These are phyloP conservation scores for Fusarium bulbicola DNA, from an alignment of 2,329 filamentous ascomycete genomes.

Conservation along the genomic window DNA sequence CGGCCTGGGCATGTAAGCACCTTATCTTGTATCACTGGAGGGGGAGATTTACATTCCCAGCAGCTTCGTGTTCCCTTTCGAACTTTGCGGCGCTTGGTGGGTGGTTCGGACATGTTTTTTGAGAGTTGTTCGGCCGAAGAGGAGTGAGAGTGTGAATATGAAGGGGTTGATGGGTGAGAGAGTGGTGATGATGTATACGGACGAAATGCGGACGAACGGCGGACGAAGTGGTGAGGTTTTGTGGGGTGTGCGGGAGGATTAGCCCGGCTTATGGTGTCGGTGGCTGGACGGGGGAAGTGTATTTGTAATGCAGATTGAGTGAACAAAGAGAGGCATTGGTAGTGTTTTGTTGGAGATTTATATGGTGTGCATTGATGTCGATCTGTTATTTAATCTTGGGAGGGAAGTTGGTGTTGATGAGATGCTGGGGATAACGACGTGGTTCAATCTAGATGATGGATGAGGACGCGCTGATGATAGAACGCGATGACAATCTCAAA, in stretches of 20 bases:
- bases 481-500: neutral
- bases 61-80: slow-evolving; percentile 68
- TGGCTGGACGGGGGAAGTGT: slow-evolving; percentile 23
- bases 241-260: neutral
- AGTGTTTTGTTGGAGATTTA: accelerated
- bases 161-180: neutral
- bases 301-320: slow-evolving; percentile 1
- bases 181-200: slow-evolving; percentile 2
- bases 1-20: slow-evolving; percentile 37
- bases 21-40: neutral
- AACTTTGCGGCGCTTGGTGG: slow-evolving; percentile 49
- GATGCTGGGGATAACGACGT: no score
- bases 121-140: slow-evolving; percentile 36
- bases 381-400: neutral
- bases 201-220: slow-evolving; percentile 22
- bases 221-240: slow-evolving; percentile 20
- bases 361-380: neutral
- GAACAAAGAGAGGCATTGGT: neutral
- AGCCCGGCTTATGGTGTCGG: slow-evolving; percentile 26
- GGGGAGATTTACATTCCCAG: slow-evolving; percentile 62
- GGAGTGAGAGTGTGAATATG: neutral
- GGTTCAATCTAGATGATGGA: neutral
- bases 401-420: neutral
- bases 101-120: slow-evolving; percentile 26
- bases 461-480: neutral